phyloP scores from a whole-genome alignment of 768 basidiomycete genomes.

The Tylopilus cervinicoccineus region DNA sequence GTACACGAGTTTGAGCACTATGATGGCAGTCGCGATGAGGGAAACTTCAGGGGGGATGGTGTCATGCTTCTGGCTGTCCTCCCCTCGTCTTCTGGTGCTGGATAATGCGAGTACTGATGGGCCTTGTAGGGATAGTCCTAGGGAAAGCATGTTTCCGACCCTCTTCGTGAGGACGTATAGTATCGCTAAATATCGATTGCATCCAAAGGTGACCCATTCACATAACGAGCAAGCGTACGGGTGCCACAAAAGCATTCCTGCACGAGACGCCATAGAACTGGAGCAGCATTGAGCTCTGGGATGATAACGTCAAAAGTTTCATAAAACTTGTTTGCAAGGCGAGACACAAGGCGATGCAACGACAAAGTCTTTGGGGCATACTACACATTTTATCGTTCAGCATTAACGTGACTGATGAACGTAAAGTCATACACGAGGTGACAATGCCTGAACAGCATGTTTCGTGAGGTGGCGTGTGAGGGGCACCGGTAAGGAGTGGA shows the following conservation, averaged over 20 bases:
- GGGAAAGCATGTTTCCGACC: constrained; percentile 49
- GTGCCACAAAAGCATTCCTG: constrained; percentile 60
- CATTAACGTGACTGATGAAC: not conserved
- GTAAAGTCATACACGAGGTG: constrained; percentile 52
- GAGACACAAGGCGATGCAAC: constrained; percentile 59
- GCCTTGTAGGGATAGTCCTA: constrained; percentile 59
- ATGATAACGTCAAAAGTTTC: constrained; percentile 53
- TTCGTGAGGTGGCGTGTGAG: constrained; percentile 73
- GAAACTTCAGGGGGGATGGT: constrained; percentile 66
- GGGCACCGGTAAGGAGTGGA: constrained; percentile 53
- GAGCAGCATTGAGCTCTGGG: constrained; percentile 73
- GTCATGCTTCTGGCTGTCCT: constrained; percentile 51
- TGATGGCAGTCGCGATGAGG: constrained; percentile 53
- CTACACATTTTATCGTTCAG: constrained; percentile 37
- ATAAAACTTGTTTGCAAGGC: constrained; percentile 56
- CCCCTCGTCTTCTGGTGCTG: constrained; percentile 38
- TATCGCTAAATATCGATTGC: constrained; percentile 37
- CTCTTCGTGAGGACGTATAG: constrained; percentile 64
- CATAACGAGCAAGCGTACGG: constrained; percentile 49
- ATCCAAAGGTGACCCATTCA: not conserved
- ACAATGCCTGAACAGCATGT: constrained; percentile 60
- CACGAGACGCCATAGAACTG: constrained; percentile 74
- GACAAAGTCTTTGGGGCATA: constrained; percentile 54
- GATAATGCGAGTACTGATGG: constrained; percentile 43
- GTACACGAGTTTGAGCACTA: constrained; percentile 81